phyloP scores from a whole-genome alignment of 768 basidiomycete species.

The Chlorophyllum brunneum region DNA sequence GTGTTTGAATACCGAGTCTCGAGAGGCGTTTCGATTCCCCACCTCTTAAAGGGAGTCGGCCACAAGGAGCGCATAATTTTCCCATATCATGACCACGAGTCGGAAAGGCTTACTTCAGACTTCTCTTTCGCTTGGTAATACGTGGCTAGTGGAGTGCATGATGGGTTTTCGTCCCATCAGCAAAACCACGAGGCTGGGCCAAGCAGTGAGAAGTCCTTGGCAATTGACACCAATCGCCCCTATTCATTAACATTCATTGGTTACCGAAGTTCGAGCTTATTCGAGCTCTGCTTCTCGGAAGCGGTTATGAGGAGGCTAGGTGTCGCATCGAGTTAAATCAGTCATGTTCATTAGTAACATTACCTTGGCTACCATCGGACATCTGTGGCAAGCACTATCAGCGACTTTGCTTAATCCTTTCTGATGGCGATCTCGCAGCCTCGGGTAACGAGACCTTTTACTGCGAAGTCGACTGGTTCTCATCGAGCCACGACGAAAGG shows the following conservation, averaged over 20 bases:
- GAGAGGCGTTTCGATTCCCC: no score
- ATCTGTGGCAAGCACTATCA: background rate
- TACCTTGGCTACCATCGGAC: background rate
- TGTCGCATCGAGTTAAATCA: no score
- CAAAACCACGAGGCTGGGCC: background rate
- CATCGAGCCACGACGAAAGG: background rate
- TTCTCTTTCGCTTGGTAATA: background rate
- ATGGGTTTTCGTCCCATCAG: background rate
- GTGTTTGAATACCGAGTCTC: no score
- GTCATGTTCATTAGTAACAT: background rate
- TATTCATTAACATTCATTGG: background rate
- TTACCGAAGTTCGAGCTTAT: background rate
- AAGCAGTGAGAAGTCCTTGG: background rate
- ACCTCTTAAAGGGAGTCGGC: no score
- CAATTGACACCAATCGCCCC: background rate
- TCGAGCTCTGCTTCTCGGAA: background rate
- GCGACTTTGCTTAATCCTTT: background rate
- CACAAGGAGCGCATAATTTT: no score
- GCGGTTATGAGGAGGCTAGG: no score
- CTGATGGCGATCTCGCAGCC: background rate
- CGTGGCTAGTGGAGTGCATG: background rate
- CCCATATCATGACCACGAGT: no score
- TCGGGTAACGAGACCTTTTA: conserved; percentile 1
- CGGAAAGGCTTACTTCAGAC: no score
- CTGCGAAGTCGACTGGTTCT: background rate